Evolutionary conservation across 1,284 basidiomycete species (phyloP).

Genomic region (Apiotrichum montevideense): DNA sequence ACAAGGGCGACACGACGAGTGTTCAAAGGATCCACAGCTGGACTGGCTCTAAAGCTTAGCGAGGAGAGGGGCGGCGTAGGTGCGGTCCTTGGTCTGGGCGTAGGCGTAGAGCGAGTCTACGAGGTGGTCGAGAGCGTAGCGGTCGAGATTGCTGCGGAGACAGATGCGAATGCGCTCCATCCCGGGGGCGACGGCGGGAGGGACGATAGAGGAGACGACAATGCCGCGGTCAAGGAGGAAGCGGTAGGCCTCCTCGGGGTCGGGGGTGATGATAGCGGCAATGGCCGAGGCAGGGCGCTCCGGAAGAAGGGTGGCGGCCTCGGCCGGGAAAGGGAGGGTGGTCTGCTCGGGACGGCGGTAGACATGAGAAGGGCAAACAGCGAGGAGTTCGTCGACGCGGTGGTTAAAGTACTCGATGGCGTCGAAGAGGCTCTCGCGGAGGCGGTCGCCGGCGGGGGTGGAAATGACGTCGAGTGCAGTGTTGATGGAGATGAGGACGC

Average conservation of each 20-base stretch:
- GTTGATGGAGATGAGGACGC: not conserved
- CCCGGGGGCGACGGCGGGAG: not conserved
- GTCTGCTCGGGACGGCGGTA: not conserved
- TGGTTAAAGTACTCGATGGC: not conserved
- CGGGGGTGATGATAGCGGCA: not conserved
- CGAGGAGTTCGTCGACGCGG: not conserved
- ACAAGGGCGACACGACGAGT: no score
- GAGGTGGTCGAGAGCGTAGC: not conserved
- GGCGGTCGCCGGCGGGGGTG: not conserved
- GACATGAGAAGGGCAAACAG: not conserved
- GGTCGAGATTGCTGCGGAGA: not conserved
- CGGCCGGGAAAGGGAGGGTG: not conserved
- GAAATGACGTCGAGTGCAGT: not conserved
- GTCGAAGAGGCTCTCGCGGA: not conserved
- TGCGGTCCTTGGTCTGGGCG: no score
- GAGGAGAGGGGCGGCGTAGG: no score
- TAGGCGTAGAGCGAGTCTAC: no score
- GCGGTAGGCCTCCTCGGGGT: not conserved
- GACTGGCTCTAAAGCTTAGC: no score
- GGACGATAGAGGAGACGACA: not conserved
- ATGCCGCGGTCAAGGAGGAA: not conserved
- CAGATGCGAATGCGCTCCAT: not conserved
- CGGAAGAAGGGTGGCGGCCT: not conserved
- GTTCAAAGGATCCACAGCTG: no score
- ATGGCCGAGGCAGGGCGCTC: not conserved